phyloP scores from a whole-genome alignment of 768 basidiomycete genomes.

The Serendipita sp. region DNA sequence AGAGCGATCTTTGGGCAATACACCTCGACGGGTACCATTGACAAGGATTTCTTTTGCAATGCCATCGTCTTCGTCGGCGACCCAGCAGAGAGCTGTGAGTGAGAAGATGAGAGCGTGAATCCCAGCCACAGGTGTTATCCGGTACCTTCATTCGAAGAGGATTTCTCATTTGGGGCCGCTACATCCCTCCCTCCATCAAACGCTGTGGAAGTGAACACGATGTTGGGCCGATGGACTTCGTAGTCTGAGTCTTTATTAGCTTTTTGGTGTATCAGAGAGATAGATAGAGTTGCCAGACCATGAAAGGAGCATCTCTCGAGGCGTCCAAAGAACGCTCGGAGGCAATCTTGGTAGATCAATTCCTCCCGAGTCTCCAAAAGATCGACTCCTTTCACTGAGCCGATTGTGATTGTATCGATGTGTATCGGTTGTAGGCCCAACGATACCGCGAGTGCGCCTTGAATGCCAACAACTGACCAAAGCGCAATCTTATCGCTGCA shows the following conservation, averaged over 20 bases:
- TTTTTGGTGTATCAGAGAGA: constrained; percentile 29
- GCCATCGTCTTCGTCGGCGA: constrained; percentile 31
- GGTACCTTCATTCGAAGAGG: constrained; percentile 66
- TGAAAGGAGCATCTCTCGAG: constrained; percentile 19
- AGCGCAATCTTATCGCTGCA: constrained; percentile 90
- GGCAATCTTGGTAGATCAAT: constrained; percentile 43
- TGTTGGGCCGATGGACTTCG: constrained; percentile 20
- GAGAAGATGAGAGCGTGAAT: background rate
- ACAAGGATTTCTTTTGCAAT: constrained; percentile 44
- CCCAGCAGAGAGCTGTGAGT: constrained; percentile 51
- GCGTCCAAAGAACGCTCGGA: constrained; percentile 48
- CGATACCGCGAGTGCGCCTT: constrained; percentile 57
- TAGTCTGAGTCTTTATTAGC: constrained; percentile 45
- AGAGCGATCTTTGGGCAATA: constrained; percentile 52
- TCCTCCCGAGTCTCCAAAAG: constrained; percentile 29
- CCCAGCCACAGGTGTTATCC: constrained; percentile 12
- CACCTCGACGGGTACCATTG: constrained; percentile 66
- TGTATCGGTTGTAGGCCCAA: constrained; percentile 44
- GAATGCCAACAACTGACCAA: constrained; percentile 74
- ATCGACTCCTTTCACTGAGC: constrained; percentile 27
- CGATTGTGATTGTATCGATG: constrained; percentile 48
- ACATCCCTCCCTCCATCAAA: background rate
- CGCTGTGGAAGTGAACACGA: constrained; percentile 16
- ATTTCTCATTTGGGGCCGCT: constrained; percentile 18
- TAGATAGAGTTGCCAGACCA: background rate